Base-by-base conservation (phyloP, 352 stramenopile species). In the Phytophthora cactorum region DNA sequence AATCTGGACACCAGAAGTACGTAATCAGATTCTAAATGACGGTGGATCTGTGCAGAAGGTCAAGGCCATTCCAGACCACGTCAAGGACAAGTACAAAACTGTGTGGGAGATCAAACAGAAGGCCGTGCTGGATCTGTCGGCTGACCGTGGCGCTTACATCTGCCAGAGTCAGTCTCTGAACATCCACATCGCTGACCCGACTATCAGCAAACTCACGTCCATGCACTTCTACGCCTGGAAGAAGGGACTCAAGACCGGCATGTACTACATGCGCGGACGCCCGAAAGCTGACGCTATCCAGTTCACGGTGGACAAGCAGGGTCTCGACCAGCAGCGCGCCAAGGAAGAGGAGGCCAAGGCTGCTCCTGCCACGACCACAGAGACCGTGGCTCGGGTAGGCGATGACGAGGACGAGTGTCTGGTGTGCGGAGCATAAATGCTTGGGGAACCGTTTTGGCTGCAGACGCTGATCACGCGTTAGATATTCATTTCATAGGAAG, bases 171-270 rank as follows among this genome's bases (percentile, higher is more conserved):
- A 98, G 77, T 97, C 88, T 54, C 89, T 99, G 52, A 99, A 99
- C 79, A 89, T 99, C 44, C 97, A 99, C 86, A 99, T 99, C 72
- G 97, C 96, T 17, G 97, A 99, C 51, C 97, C 98, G n/a, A 99
- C 82, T 28, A 96, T 97, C 31, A 94, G 89, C 41, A 99, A 99
- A 81, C 84, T 99, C 46, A 99, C 97, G n/a, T 98, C 93, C 36
- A 99, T 99, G 97, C 98, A 99, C 86, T 99, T 99, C 72, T 99
- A 99, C 76, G 95, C 97, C 5, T 99, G 98, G 98, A 99, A 99
- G 86, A 98, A 98, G 81, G 98, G 98, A 6, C 87, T 99, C 32
- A 99, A 99, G 93, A 99, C 98, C 15, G 97, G 98, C 51, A 99
- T 99, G 96, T 99, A 99, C 84, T 99, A 99, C 87, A 92, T 99